Evolutionary conservation across 805 yeast genomes (phyloP), one percentile per base, ranked within the genome.

Genomic region (Candida quercuum): DNA sequence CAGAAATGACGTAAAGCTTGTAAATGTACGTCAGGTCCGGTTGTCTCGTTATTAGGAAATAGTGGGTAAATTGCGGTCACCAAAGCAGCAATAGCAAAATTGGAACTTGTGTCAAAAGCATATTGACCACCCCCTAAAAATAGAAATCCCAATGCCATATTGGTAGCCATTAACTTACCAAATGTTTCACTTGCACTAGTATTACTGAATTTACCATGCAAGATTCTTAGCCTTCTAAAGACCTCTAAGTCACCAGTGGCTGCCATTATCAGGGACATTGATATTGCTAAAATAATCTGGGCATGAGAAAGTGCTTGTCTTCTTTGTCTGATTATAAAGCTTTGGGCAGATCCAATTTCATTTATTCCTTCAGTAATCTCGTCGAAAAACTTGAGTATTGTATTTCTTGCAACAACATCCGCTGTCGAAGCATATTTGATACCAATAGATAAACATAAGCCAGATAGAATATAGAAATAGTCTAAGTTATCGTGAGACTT

Each of bases 61-160:
- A 80, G 66, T 3, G 97, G 97, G 46, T 86, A 78, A n/a, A 85
- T 65, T 0, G 96, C 72, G 0, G 86, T 72, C 1, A 87, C 61
- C 48, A 93, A 67, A 3, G 81, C 59, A 0, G 89, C 95, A 37
- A 80, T 64, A 2, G 86, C 76, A 50, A 82, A 65, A 38, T 76
- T 71, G 3, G 83, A 74, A 7, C 60, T 49, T 14, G 69, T 71
- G 27, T 76, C 69, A 40, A 93, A 73, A 0, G 95, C 88, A 57
- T 78, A 87, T 56, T 87, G 96, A 0, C 98, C 96, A 2, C 96
- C 93, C 0, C 96, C 96, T 26, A 93, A 58, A 54, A 91, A 89
- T 37, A 91, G 64, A 49, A 91, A 78, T 2, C 99, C 99, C 27
- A 93, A 60, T 0, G 95, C 85, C 66, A 86, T 72, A 49, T 85